Evolutionary conservation across 805 yeast genomes (phyloP), one percentile per base, ranked within the genome.

Genomic region (Teunomyces pallodes): DNA sequence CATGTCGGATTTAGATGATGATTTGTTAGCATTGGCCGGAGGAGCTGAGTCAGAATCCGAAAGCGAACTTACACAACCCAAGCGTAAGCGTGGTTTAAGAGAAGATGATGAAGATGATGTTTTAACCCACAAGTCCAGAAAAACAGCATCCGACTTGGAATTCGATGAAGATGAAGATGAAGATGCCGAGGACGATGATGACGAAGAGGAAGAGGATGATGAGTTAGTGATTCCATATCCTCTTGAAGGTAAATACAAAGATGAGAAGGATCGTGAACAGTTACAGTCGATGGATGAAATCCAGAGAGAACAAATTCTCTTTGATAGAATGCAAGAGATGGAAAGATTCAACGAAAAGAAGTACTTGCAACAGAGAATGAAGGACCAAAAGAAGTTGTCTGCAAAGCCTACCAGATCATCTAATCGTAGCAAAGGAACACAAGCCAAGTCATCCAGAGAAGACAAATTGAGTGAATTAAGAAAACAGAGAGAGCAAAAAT

Each of bases 1-100:
- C 24, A 87, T 87, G 95, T 84, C 91, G 51, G 96, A 73, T 58
- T 81, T 90, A 62, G 97, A 91, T 65, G 98, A 92, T 66, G 99
- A 94, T 79, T 80, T 94, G 72, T 80, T 92, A 63, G 98, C 97
- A 16, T 80, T 94, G 59, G 99, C 99, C 45, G 67, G 67, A 16
- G 58, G 58, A 12, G 54, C 50, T 4, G 84, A 65, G 8, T 64
- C 69, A 33, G 82, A 74, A 12, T 64, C 67, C 30, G 72, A 61
- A 64, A 51, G 46, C 61, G 13, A 55, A 51, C 31, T 51, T 9
- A 48, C 52, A 2, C 36, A 42, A 31, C 38, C 36, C 16, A 48
- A 45, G 12, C 32, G 56, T 8, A 58, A 32, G 16, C 38, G 45
- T 26, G 38, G 49, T 52, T 53, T 64, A 62, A 46, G 67, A 57